These are phyloP conservation scores for Fomitopsis schrenkii DNA, from an alignment of 1,284 basidiomycete species.

Conservation along the genomic window DNA sequence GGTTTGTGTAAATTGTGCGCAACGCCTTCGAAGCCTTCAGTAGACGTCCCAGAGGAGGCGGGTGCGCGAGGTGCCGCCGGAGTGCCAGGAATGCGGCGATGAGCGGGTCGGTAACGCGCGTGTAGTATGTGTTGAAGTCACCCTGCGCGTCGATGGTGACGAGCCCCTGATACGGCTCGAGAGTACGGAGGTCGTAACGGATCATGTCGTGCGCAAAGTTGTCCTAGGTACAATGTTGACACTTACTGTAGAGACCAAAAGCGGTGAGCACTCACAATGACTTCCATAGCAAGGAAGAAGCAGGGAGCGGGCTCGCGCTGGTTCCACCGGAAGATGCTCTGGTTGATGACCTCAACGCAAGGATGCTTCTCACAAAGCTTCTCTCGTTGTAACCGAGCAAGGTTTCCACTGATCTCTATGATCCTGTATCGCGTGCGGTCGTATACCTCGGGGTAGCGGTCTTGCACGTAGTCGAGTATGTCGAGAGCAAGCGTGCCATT, in stretches of 20 bases:
- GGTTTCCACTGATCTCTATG: conserved; percentile 85
- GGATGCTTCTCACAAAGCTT: conserved; percentile 54
- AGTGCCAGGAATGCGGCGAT: conserved; percentile 71
- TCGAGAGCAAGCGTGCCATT: conserved; percentile 93
- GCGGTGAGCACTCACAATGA: conserved; percentile 62
- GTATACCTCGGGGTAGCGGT: conserved; percentile 87
- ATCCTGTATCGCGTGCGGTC: conserved; percentile 88
- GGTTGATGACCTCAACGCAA: conserved; percentile 71
- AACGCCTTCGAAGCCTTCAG: conserved; percentile 51
- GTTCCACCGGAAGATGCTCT: conserved; percentile 89
- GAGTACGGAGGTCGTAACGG: conserved; percentile 78
- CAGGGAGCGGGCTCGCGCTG: conserved; percentile 78
- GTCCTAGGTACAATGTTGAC: conserved; percentile 50
- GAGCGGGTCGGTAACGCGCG: conserved; percentile 82
- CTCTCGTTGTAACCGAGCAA: conserved; percentile 71
- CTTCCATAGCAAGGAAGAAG: conserved; percentile 93
- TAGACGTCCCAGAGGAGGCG: conserved; percentile 52
- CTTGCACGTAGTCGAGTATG: conserved; percentile 78
- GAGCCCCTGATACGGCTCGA: conserved; percentile 81
- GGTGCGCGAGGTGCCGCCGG: conserved; percentile 52
- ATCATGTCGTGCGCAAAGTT: conserved; percentile 98
- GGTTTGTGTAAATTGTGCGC: conserved; percentile 58
- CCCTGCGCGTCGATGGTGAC: conserved; percentile 81
- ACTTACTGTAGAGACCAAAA: background rate
- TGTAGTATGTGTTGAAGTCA: conserved; percentile 86